Percentiles rank a stretch among this genome's conserved stretches.
Conservation (phyloP, 2,329 filamentous ascomycete genomes). For the Alternaria triticina region DNA sequence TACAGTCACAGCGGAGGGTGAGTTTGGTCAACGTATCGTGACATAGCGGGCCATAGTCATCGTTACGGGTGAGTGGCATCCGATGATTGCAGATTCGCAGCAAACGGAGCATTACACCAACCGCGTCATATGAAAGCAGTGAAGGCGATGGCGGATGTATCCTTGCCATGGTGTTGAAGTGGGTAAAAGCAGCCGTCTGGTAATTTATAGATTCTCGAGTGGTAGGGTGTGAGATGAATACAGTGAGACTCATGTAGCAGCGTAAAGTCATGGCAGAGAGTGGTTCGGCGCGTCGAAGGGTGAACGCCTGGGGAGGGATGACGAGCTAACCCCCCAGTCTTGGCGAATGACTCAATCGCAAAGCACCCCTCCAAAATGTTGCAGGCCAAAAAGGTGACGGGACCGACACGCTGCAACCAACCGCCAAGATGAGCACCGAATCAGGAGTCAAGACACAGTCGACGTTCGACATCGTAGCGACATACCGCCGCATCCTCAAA, state of each 20-base stretch:
- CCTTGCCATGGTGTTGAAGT: not conserved
- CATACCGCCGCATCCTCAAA: conserved; percentile 68
- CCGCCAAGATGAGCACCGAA: conserved; percentile 33
- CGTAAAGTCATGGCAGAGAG: not conserved
- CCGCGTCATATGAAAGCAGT: not conserved
- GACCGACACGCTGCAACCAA: not conserved
- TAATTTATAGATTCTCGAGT: not conserved
- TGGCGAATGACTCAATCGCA: conserved; percentile 19
- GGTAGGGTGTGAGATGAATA: not conserved
- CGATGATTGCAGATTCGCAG: not conserved
- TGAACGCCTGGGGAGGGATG: not conserved
- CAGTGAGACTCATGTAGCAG: not conserved
- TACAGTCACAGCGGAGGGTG: not conserved
- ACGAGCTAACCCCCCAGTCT: conserved; percentile 3
- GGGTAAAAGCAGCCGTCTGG: not conserved
- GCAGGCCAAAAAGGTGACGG: not conserved
- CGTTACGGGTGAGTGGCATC: not conserved
- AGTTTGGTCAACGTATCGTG: not conserved
- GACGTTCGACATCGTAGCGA: conserved; percentile 64
- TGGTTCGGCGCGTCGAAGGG: not conserved
- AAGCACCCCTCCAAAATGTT: conserved; percentile 30
- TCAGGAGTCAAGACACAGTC: conserved; percentile 25
- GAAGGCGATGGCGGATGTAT: not conserved
- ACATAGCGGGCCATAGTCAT: not conserved
- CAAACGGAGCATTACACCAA: not conserved